phyloP scores from a whole-genome alignment of 2,329 filamentous ascomycete genomes.

The Ophiostoma sp. region DNA sequence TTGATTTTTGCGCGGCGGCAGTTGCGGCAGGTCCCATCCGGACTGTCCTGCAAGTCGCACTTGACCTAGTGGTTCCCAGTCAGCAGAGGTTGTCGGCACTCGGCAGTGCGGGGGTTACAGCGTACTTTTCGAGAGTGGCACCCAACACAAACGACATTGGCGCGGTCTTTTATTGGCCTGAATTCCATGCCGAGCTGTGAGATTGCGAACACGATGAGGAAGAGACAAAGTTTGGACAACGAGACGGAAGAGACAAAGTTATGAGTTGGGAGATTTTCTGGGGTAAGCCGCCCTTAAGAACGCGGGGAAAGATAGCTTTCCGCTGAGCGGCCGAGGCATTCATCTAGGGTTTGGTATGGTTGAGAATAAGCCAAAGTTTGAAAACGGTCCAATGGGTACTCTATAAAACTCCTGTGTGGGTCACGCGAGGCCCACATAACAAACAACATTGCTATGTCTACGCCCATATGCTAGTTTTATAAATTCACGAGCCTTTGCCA shows the following conservation, averaged over 20 bases:
- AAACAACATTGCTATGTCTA: too few relatives aligned
- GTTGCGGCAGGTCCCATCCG: background rate
- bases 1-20: background rate
- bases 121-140: background rate
- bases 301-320: background rate
- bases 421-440: too few relatives aligned
- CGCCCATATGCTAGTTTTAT: too few relatives aligned
- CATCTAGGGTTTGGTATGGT: background rate
- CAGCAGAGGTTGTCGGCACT: background rate
- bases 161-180: background rate
- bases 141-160: background rate
- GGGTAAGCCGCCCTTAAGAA: background rate
- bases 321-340: background rate
- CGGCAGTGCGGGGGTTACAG: background rate
- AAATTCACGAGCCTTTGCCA: too few relatives aligned
- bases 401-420: background rate
- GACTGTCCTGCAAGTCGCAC: background rate
- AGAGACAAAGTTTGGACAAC: background rate
- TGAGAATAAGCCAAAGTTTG: background rate
- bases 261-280: background rate
- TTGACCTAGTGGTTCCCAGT: background rate
- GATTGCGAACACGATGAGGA: background rate
- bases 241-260: background rate
- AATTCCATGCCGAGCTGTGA: background rate
- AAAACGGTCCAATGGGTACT: background rate